Evolutionary conservation across 805 yeast genomes (phyloP).

Genomic region (Jamesozyma spencerorum): DNA sequence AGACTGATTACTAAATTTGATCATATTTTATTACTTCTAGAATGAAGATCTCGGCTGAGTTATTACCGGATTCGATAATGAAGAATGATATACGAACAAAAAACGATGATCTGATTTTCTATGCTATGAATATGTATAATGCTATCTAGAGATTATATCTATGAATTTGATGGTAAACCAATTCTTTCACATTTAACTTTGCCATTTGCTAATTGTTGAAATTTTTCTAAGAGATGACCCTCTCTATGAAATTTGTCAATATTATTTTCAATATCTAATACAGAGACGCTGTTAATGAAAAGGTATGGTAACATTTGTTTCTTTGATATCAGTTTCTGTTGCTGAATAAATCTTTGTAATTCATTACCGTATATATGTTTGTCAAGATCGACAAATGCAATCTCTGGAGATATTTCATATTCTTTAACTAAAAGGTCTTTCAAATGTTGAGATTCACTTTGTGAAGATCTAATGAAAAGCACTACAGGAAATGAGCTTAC

Average conservation of each 20-base stretch:
- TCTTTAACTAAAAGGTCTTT: constrained; percentile 52
- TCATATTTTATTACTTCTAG: too few relatives aligned
- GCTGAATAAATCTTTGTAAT: constrained; percentile 53
- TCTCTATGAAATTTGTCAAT: constrained; percentile 12
- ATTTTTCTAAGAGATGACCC: constrained; percentile 12
- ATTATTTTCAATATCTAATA: constrained; percentile 7
- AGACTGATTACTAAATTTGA: too few relatives aligned
- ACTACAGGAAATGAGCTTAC: constrained; percentile 58
- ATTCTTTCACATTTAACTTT: constrained; percentile 15
- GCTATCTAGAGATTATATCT: background rate
- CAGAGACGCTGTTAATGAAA: constrained; percentile 21
- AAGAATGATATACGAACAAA: too few relatives aligned
- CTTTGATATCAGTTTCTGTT: constrained; percentile 5
- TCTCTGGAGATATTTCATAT: constrained; percentile 64
- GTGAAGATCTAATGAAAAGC: constrained; percentile 39
- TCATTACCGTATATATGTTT: constrained; percentile 61
- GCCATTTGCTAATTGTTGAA: constrained; percentile 14
- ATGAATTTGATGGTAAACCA: constrained; percentile 23
- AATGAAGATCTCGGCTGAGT: too few relatives aligned
- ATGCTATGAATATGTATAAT: background rate
- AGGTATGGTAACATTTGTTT: constrained; percentile 14
- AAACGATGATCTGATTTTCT: background rate
- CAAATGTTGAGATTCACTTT: constrained; percentile 62
- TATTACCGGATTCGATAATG: too few relatives aligned
- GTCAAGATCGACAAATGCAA: constrained; percentile 71